A percentile compares a stretch with the other conserved stretches of the same genome.
phyloP scores from a whole-genome alignment of 2,329 filamentous ascomycete species.

The Arthrobotrys pseudoclavata region DNA sequence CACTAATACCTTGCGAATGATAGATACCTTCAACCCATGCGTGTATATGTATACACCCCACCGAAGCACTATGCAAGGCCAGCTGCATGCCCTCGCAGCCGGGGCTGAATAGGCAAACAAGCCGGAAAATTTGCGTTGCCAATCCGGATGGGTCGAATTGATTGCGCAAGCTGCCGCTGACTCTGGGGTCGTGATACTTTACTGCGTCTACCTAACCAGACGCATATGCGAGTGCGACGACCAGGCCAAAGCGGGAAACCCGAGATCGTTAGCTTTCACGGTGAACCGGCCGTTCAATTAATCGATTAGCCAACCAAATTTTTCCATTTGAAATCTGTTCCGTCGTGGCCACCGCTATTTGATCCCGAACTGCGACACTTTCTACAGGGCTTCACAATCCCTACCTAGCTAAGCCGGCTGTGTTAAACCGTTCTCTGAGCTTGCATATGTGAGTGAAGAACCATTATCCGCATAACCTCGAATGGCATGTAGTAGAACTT shows the following conservation, averaged over 20 bases:
- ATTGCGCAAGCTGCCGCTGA: slow-evolving; percentile 9
- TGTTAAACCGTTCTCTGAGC: background rate
- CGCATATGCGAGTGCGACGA: background rate
- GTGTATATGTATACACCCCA: background rate
- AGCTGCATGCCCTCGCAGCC: slow-evolving; percentile 1
- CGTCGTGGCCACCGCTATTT: background rate
- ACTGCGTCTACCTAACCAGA: background rate
- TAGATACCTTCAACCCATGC: background rate
- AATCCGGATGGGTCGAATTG: background rate
- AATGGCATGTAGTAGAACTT: background rate
- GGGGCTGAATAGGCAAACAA: slow-evolving; percentile 3
- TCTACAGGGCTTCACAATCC: background rate
- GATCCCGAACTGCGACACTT: slow-evolving; percentile 1
- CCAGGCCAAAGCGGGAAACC: slow-evolving; percentile 1
- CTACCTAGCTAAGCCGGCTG: background rate
- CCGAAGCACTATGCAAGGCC: background rate
- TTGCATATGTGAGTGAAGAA: background rate
- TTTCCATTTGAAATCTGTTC: background rate
- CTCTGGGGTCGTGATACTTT: background rate
- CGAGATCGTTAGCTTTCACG: background rate
- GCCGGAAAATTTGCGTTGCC: slow-evolving; percentile 11
- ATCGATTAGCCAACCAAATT: background rate
- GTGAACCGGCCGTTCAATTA: background rate
- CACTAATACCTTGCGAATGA: background rate
- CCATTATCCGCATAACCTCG: background rate